A percentile compares a stretch with the other conserved stretches of the same genome.
Conservation (phyloP, 2,329 filamentous ascomycete species). For the Aspergillus japonicus region DNA sequence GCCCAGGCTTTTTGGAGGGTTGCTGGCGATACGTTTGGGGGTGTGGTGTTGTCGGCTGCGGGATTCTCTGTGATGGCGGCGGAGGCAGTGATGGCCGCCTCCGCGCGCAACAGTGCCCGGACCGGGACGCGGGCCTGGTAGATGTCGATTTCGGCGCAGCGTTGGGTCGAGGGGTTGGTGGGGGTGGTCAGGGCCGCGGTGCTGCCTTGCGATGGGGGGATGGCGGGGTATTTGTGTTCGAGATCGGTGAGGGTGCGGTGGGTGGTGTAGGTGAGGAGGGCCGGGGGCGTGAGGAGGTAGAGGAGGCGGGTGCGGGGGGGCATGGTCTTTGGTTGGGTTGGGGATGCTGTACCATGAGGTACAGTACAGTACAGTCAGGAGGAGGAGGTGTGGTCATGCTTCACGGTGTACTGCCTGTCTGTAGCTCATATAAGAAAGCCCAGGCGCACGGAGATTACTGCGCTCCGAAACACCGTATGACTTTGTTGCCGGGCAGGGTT, state of each 20-base stretch:
- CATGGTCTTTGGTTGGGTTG: too few relatives aligned
- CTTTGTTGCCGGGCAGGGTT: neutral
- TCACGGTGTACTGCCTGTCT: too few relatives aligned
- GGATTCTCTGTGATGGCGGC: neutral
- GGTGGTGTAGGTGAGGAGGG: slow-evolving; percentile 19
- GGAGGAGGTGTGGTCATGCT: too few relatives aligned
- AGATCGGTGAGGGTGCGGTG: slow-evolving; percentile 24
- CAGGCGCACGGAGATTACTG: neutral
- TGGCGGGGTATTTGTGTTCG: slow-evolving; percentile 27
- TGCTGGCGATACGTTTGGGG: too few relatives aligned
- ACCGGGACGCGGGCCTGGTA: slow-evolving; percentile 25
- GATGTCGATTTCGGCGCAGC: slow-evolving; percentile 26
- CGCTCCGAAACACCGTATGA: neutral
- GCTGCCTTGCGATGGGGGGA: slow-evolving; percentile 15
- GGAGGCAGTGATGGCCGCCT: neutral
- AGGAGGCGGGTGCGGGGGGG: neutral
- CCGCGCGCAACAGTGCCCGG: slow-evolving; percentile 10
- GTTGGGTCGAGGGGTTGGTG: slow-evolving; percentile 15
- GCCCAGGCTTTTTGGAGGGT: slow-evolving; percentile 26
- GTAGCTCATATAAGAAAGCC: neutral
- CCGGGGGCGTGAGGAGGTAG: slow-evolving; percentile 15
- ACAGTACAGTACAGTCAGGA: too few relatives aligned
- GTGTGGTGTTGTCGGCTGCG: neutral
- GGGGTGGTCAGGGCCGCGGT: slow-evolving; percentile 23
- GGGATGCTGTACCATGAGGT: too few relatives aligned